Percentiles rank a stretch among this genome's conserved stretches.
These are phyloP conservation scores for Helianthus tuberosus DNA, from an alignment of 129 eudicot genomes.

Conservation along the genomic window DNA sequence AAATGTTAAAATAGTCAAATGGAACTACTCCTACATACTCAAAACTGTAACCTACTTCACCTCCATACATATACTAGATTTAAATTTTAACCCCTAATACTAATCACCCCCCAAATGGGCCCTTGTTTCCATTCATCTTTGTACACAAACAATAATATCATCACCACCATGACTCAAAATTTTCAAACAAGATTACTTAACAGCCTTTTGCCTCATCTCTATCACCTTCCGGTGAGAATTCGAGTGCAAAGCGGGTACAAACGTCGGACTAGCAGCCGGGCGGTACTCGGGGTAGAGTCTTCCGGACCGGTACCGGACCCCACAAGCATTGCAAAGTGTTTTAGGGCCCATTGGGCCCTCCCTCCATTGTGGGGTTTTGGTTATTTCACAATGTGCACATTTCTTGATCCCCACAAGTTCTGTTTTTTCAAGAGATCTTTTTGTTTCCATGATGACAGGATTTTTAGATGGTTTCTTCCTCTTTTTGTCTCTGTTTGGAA, in stretches of 20 bases:
- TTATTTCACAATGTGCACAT: constrained; percentile 72
- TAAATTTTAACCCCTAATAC: constrained; percentile 38
- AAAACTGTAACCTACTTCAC: constrained; percentile 34
- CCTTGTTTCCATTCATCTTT: constrained; percentile 26
- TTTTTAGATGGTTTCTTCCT: constrained; percentile 30
- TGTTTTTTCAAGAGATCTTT: constrained; percentile 10
- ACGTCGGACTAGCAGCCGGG: constrained; percentile 83
- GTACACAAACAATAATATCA: constrained; percentile 30
- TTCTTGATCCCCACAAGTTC: constrained; percentile 37
- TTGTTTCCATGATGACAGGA: constrained; percentile 19
- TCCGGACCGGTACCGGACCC: constrained; percentile 78
- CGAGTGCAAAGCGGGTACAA: constrained; percentile 70
- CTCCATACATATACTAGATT: constrained; percentile 34
- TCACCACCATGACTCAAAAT: constrained; percentile 23
- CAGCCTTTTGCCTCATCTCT: constrained; percentile 61
- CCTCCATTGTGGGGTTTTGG: constrained; percentile 91
- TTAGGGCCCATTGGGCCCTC: constrained; percentile 86
- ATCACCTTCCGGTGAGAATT: constrained; percentile 76
- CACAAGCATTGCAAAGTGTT: constrained; percentile 90
- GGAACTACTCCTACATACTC: constrained; percentile 31
- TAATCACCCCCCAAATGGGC: constrained; percentile 31
- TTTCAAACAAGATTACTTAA: constrained; percentile 30
- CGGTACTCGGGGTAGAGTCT: constrained; percentile 85
- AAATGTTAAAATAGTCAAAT: constrained; percentile 17
- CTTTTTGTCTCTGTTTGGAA: constrained; percentile 41